Base-by-base conservation (phyloP, 495 filamentous ascomycete species). In the Cercophora newfieldiana region DNA sequence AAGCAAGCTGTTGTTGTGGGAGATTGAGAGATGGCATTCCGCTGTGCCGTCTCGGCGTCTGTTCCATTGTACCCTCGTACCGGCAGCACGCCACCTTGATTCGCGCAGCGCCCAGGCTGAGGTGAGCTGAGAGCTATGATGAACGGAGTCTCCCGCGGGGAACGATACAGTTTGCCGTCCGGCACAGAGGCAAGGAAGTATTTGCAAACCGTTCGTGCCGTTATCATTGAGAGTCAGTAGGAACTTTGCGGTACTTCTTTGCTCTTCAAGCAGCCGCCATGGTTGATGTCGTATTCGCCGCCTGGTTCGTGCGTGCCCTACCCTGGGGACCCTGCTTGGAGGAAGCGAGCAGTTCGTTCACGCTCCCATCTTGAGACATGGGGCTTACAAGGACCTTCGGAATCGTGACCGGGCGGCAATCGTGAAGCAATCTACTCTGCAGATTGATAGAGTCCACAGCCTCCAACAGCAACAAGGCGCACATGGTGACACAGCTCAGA, bases 371-470 rank as follows among this genome's bases (percentile, higher is more conserved):
- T 28, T 18, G 25, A 28, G 26, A 57, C 25, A 57, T 26, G 21
- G 26, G 54, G 54, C 22, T 57, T 26, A 28, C 24, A 57, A 57
- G 54, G 54, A 31, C 26, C 54, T 18, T 57, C 26, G 54, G 25
- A 56, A n/a, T 57, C 26, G 54, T 30, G 54, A 57, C 54, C 54
- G 54, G 54, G 54, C 54, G 6, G 21, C 21, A 28, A 31, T 29
- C 54, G 21, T 19, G 24, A 31, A 57, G 54, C 54, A 57, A 57
- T 57, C 6, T 57, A 44, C 37, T 16, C 18, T 44, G 37, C 18
- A 57, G 54, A 57, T 57, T 57, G 54, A 57, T 57, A n/a, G 54
- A 29, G 25, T 16, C 26, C 59, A 30, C 37, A 49, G 59, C 59
- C 59, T 61, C 59, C 24, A 37, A 51, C 59, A 51, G 44, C 47